Evolutionary conservation across 2,329 filamentous ascomycete genomes (phyloP).

Genomic region (Ceratocystis albifundus): DNA sequence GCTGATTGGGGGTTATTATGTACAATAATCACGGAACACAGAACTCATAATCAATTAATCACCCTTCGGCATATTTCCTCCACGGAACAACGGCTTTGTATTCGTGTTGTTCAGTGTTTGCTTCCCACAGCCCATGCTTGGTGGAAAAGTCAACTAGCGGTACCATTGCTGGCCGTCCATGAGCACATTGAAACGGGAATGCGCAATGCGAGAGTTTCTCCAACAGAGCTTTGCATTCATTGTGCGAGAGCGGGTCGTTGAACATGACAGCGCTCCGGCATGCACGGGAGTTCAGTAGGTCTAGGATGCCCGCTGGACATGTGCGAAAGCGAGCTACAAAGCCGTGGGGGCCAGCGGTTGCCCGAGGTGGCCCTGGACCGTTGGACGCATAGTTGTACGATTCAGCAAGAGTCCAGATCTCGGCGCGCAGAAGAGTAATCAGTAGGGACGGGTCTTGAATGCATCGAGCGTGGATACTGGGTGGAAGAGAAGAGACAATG

Average conservation of each 20-base stretch:
- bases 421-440: constrained; percentile 60
- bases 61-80: constrained; percentile 16
- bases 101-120: neutral
- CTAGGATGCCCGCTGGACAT: constrained; percentile 64
- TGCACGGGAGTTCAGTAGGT: constrained; percentile 63
- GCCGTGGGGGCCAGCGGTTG: constrained; percentile 22
- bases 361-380: neutral
- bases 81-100: neutral
- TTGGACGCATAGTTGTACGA: constrained; percentile 20
- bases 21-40: constrained; percentile 11
- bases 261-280: constrained; percentile 82
- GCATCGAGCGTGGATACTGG: constrained; percentile 65
- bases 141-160: constrained; percentile 45
- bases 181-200: constrained; percentile 75
- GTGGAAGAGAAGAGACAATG: constrained; percentile 51
- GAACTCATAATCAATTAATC: neutral
- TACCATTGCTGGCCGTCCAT: constrained; percentile 58
- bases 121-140: constrained; percentile 8
- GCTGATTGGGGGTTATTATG: neutral
- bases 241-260: constrained; percentile 52
- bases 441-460: constrained; percentile 58
- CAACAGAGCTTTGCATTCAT: constrained; percentile 50
- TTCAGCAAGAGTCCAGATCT: constrained; percentile 57
- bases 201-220: constrained; percentile 46
- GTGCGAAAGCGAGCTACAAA: constrained; percentile 55